Conservation (phyloP, 2,329 filamentous ascomycete genomes). For the Ophiocordyceps robertsii region DNA sequence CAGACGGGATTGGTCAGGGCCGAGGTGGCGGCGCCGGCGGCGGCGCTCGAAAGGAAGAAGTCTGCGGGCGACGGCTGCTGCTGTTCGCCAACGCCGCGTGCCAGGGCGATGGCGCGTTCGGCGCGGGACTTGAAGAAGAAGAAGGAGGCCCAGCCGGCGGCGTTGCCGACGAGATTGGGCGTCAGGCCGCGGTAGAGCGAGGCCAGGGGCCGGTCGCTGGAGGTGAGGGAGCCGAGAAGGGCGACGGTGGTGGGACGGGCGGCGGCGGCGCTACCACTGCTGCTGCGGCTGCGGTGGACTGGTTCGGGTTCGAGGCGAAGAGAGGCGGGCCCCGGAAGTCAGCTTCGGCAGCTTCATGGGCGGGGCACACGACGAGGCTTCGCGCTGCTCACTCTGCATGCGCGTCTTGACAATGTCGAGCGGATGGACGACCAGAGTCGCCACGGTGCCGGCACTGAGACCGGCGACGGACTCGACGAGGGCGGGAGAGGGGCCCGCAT, state of each 20-base stretch:
- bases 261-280: conserved; percentile 16
- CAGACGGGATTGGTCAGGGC: conserved; percentile 88
- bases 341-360: background rate
- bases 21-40: conserved; percentile 60
- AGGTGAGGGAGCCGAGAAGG: conserved; percentile 35
- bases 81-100: conserved; percentile 3
- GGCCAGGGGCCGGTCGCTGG: conserved; percentile 41
- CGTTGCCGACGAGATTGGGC: conserved; percentile 85
- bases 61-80: conserved; percentile 38
- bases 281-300: conserved; percentile 33
- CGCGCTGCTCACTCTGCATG: conserved; percentile 62
- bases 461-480: conserved; percentile 80
- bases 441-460: conserved; percentile 74
- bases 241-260: conserved; percentile 33
- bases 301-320: background rate
- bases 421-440: conserved; percentile 80
- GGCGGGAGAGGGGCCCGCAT: conserved; percentile 58
- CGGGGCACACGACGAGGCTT: background rate
- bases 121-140: conserved; percentile 60
- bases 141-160: conserved; percentile 80
- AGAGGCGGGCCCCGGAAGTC: background rate
- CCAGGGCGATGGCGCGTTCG: conserved; percentile 30
- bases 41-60: conserved; percentile 69
- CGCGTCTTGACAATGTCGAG: conserved; percentile 95
- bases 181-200: conserved; percentile 82